Percentiles rank a stretch among this genome's conserved stretches.
These are phyloP conservation scores for Colletotrichum zoysiae DNA, from an alignment of 2,329 filamentous ascomycete genomes.

Conservation along the genomic window DNA sequence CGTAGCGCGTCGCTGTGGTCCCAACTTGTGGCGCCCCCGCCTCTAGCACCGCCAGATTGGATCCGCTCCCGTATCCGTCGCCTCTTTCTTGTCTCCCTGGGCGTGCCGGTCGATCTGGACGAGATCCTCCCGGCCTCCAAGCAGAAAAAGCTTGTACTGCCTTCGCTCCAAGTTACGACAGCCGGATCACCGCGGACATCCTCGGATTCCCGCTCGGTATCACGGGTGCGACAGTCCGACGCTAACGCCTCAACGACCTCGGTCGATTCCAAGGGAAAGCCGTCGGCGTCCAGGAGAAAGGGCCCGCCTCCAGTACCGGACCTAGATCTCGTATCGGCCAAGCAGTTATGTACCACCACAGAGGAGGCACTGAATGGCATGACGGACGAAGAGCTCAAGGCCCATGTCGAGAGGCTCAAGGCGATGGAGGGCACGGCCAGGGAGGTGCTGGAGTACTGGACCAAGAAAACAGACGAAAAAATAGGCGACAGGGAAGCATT, in stretches of 20 bases:
- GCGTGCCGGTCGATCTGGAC: slow-evolving; percentile 95
- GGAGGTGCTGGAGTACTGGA: slow-evolving; percentile 88
- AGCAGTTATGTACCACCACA: slow-evolving; percentile 84
- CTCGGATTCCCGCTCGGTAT: slow-evolving; percentile 64
- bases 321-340: slow-evolving; percentile 83
- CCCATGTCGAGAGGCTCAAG: slow-evolving; percentile 78
- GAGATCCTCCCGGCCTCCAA: slow-evolving; percentile 97
- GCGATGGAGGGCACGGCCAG: slow-evolving; percentile 78
- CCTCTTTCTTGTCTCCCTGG: slow-evolving; percentile 94
- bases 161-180: slow-evolving; percentile 74
- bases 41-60: slow-evolving; percentile 96
- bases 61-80: slow-evolving; percentile 94
- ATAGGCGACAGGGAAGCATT: slow-evolving; percentile 93
- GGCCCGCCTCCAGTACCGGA: slow-evolving; percentile 78
- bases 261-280: slow-evolving; percentile 69
- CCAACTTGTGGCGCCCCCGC: slow-evolving; percentile 93
- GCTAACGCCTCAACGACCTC: slow-evolving; percentile 69
- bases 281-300: slow-evolving; percentile 57
- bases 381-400: slow-evolving; percentile 80
- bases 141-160: slow-evolving; percentile 96
- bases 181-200: slow-evolving; percentile 67
- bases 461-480: slow-evolving; percentile 86
- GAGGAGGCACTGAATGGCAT: slow-evolving; percentile 85
- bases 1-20: slow-evolving; percentile 94
- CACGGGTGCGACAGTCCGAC: slow-evolving; percentile 60